Base-by-base conservation (phyloP, 768 basidiomycete genomes). In the Collybia sp. region DNA sequence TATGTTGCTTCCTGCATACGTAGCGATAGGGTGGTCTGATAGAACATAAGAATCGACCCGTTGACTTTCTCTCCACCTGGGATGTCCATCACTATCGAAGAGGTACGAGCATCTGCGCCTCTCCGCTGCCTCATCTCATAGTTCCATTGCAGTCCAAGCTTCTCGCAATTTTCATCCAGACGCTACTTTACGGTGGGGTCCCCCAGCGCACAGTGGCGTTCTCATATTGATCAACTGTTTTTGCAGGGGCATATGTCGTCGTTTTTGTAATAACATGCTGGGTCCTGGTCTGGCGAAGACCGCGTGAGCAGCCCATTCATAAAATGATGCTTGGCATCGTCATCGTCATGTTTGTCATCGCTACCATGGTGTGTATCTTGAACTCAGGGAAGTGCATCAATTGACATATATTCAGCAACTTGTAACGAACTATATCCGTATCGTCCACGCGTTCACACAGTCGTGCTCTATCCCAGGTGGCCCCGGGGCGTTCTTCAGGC, bases 371-470 rank as follows among this genome's bases (percentile, higher is more conserved):
- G 30, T 20, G 60, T 34, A 40, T 33, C 12, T 32, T 37, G 15
- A 18, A 37, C 16, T 40, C 30, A 15, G 9, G 2, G 10, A 12
- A 40, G n/a, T 35, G 40, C 19, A 37, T 9, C n/a, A 17, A 37
- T 10, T 10, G 35, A 37, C 31, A 16, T 6, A 20, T 18, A 31
- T 25, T 12, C 37, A 71, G 69, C 70, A 71, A 43, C 55, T 72
- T 31, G 62, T 50, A 3, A 57, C 68, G 25, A 65, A 70, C 47
- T 64, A 60, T 40, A 54, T 59, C 2, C 63, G 70, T 12, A 58
- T 67, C n/a, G 57, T 66, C 47, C 53, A 55, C 32, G 67, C 66
- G 16, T 72, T 72, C 51, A 52, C 69, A 42, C 50, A 48, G 13
- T 58, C 45, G 40, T 54, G 52, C 30, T 51, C 59, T 31, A 47